Base-by-base conservation (phyloP, 768 basidiomycete species). In the Hemileccinum rubropunctum region DNA sequence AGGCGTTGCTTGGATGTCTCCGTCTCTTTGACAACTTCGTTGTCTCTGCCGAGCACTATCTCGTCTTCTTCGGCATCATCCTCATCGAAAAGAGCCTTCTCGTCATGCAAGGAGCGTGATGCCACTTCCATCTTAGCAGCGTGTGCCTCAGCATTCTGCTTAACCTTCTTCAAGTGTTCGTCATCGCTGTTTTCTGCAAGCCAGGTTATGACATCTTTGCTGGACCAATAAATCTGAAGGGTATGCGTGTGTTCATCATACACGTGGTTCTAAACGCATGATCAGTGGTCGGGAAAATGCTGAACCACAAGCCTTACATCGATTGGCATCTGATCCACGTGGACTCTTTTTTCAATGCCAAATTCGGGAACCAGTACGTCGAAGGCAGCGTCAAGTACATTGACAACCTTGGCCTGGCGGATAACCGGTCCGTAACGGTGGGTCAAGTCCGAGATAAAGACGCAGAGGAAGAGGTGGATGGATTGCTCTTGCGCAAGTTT, bases 311-410 rank as follows among this genome's bases (percentile, higher is more conserved):
- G 9, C 70, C 86, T 71, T 63, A 94, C 92, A 57, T 97, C 92
- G 51, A 97, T 91, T 21, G 97, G 95, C 91, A 99, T 97, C 71
- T 98, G 94, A 65, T 98, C 97, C 36, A 95, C 91, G 61, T 98
- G 97, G 3, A 98, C 95, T 33, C 97, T 82, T 76, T 99, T 99
- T 75, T 99, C 97, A 58, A 99, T 98, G 28, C 95, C 92, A 64
- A 98, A 98, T 68, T 98, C 97, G 36, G 92, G 89, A 12, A 98
- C 84, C 28, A 95, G 73, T 26, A 99, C 95, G 63, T 99, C 97
- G 60, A 98, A 98, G 1, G 97, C 97, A 45, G 92, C 89, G 63
- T 99, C 97, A n/a, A 98, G 79, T 28, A 99, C 95, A 51, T 88
- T 88, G 39, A 95, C 88, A 51, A 99, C 95, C 59, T 84, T 87